Base-by-base conservation (phyloP, 768 basidiomycete species). In the Gelatoporia subvermispora region DNA sequence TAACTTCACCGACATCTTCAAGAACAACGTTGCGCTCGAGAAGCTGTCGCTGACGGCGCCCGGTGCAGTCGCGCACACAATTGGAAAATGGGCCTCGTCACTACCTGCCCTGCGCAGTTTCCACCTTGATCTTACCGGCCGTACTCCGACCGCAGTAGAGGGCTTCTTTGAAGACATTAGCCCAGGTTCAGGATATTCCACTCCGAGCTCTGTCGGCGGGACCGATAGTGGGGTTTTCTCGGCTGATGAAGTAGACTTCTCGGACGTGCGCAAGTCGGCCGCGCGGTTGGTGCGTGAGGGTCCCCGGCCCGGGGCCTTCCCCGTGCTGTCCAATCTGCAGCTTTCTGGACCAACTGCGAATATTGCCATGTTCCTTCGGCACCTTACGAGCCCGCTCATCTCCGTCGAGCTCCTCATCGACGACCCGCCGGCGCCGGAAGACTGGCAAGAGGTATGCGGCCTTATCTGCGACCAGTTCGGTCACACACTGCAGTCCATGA, bases 171-270 rank as follows among this genome's bases (percentile, higher is more conserved):
- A 82, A 60, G 80, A 86, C 45, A 69, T 88, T 54, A 68, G 70
- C 52, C 68, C 75, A 15, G 73, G 76, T 36, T 87, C 86, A 1
- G 88, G 87, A n/a, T 72, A 73, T 51, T 78, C 78, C 23, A 85
- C 86, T 11, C 88, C 87, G 5, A 79, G 74, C 53, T 85, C 85
- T 10, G 74, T 79, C 13, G 74, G 69, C 21, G 81, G 84, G 44
- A 82, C 76, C 36, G 87, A 89, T 64, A 87, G 84, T 56, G 85
- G 86, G 36, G 78, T 88, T 51, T 88, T 85, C 69, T 87, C 85
- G 45, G 79, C 75, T 43, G 85, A 88, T 53, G 87, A 89, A 54
- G 68, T 82, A 50, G 88, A 90, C 63, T 88, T 88, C 56, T 77
- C 82, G 35, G 81, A 85, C 50, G 79, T 84, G 49, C 81, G 83